Conservation (phyloP, 805 yeast species). For the Lachancea lanzarotensis region DNA sequence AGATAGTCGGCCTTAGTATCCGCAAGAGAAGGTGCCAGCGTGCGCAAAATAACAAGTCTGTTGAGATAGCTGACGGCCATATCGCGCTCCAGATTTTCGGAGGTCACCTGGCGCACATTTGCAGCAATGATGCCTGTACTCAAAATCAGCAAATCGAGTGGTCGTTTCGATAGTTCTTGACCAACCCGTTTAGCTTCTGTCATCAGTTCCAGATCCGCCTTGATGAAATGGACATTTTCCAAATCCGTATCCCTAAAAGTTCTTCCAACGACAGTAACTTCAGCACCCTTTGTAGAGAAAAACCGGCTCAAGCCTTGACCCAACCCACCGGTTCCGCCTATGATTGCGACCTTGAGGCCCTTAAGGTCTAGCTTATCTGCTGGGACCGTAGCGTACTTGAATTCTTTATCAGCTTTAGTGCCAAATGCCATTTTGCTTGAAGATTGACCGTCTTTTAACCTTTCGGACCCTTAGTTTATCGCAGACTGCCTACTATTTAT, state of each 20-base stretch:
- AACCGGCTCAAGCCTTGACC: conserved; percentile 31
- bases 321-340: conserved; percentile 39
- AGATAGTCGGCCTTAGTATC: conserved; percentile 1
- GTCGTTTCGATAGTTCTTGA: conserved; percentile 14
- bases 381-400: background rate
- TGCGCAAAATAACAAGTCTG: conserved; percentile 29
- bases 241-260: conserved; percentile 29
- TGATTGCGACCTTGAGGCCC: conserved; percentile 19
- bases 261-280: conserved; percentile 34
- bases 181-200: conserved; percentile 23
- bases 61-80: conserved; percentile 35
- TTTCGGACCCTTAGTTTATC: too few species aligned
- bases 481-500: too few species aligned
- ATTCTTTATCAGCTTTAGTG: background rate
- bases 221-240: conserved; percentile 26
- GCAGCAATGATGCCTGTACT: conserved; percentile 37
- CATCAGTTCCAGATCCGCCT: conserved; percentile 33
- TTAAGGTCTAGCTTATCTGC: conserved; percentile 4
- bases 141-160: conserved; percentile 29
- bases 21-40: conserved; percentile 22
- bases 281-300: conserved; percentile 26
- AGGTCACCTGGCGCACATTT: conserved; percentile 26
- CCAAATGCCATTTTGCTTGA: background rate
- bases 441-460: too few species aligned
- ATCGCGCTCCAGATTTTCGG: conserved; percentile 35